phyloP scores from a whole-genome alignment of 2,329 filamentous ascomycete genomes.

The Sclerotinia trifoliorum region DNA sequence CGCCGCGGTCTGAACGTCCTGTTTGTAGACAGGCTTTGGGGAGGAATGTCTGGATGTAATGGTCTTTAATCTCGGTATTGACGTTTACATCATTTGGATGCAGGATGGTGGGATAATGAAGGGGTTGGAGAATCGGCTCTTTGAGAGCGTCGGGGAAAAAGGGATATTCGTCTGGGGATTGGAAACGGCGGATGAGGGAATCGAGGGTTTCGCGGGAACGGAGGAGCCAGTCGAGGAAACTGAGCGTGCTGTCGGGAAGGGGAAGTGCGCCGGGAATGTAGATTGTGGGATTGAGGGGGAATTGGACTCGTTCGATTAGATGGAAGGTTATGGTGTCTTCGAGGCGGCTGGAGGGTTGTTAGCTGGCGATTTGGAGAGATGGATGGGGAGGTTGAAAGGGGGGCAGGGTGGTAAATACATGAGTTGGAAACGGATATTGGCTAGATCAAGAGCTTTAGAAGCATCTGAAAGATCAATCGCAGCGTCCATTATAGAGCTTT shows the following conservation, averaged over 20 bases:
- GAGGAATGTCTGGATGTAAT: constrained; percentile 80
- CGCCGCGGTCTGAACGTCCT: constrained; percentile 75
- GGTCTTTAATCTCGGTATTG: constrained; percentile 80
- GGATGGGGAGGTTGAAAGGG: neutral
- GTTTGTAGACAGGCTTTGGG: constrained; percentile 79
- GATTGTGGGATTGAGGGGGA: constrained; percentile 85
- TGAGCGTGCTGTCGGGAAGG: constrained; percentile 70
- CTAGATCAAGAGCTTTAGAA: constrained; percentile 81
- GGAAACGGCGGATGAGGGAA: constrained; percentile 88
- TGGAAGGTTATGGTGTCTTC: constrained; percentile 98
- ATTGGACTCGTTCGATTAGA: constrained; percentile 96
- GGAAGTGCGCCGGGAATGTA: constrained; percentile 78
- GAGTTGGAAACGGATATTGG: constrained; percentile 88
- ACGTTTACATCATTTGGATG: constrained; percentile 88
- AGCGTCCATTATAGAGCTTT: constrained; percentile 68
- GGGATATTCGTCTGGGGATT: constrained; percentile 94
- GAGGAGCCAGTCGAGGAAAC: constrained; percentile 93
- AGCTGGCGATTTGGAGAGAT: neutral
- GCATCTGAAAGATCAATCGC: constrained; percentile 85
- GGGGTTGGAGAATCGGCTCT: constrained; percentile 77
- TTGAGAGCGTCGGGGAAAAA: constrained; percentile 87
- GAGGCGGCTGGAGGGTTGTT: constrained; percentile 63
- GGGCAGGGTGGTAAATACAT: constrained; percentile 57
- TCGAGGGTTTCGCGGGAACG: constrained; percentile 87
- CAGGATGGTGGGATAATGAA: constrained; percentile 85